Evolutionary conservation across 345 rosid genomes (phyloP).

Genomic region (Isatis tinctoria): DNA sequence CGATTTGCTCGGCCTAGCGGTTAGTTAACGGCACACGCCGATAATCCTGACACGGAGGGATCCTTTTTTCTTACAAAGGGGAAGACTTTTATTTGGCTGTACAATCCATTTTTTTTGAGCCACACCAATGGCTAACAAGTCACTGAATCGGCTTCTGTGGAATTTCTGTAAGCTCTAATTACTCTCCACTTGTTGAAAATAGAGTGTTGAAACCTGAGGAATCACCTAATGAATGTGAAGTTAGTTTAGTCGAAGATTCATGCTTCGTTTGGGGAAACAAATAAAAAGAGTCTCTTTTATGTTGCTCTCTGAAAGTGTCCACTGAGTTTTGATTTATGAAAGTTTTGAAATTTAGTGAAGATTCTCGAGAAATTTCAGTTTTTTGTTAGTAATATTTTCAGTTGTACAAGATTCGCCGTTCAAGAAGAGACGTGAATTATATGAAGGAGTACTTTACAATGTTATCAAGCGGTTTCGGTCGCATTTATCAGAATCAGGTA

Average conservation of each 20-base stretch:
- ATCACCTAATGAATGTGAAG: background rate
- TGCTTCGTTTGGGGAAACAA: background rate
- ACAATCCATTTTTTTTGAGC: conserved; percentile 4
- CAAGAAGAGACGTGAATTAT: conserved; percentile 35
- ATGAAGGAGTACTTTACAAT: conserved; percentile 38
- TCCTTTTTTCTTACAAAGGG: too few species aligned
- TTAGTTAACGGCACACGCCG: conserved; percentile 13
- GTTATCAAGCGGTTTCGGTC: conserved; percentile 46
- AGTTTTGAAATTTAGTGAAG: background rate
- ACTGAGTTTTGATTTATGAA: background rate
- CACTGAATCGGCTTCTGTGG: conserved; percentile 25
- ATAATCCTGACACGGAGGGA: background rate
- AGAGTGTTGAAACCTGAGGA: background rate
- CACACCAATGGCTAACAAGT: conserved; percentile 23
- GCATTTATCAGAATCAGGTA: conserved; percentile 37
- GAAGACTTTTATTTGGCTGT: background rate
- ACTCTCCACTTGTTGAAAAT: background rate
- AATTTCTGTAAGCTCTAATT: conserved; percentile 28
- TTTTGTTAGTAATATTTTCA: background rate
- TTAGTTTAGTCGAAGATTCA: background rate
- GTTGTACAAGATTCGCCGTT: conserved; percentile 21
- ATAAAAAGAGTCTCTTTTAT: too few species aligned
- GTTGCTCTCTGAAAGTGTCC: background rate
- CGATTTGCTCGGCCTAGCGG: conserved; percentile 18
- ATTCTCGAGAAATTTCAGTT: background rate